Evolutionary conservation across 257 asterid species (phyloP), one percentile per base, ranked within the genome.

Genomic region (Ballota nigra): DNA sequence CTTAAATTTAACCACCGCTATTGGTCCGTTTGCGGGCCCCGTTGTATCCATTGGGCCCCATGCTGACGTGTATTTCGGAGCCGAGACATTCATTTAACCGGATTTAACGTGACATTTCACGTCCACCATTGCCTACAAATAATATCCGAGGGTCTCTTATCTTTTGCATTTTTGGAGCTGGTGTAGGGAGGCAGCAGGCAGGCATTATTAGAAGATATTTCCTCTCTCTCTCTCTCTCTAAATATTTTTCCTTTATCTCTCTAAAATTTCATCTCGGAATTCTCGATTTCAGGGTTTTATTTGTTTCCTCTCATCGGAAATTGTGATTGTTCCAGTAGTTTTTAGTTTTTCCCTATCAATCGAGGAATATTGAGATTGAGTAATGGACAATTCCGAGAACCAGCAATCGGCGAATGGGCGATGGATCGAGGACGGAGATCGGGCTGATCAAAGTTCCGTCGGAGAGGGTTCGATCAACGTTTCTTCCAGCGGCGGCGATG

Each of bases 381-480:
- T 74, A 67, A 89, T 86, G 95, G 88, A 45, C 49, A 59, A 84
- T 70, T 75, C 91, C 26, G 84, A 82, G 43, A 69, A 88, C n/a
- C 82, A 71, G 63, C 85, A 77, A 79, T 64, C 86, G 40, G 61
- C 45, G 51, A 80, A 69, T 66, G 83, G 80, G 43, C 74, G 76
- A 6, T 66, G 76, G 75, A 81, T 43, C 66, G 87, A 84, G n/a
- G 88, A 79, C 16, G 72, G 11, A 7, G 86, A 82, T 67, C 78
- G 79, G 6, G 75, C 68, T 40, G 91, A 85, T 72, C 88, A 58
- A 36, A 58, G 56, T 52, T 72, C 79, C 73, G 57, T 75, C 59
- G 87, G 81, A n/a, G 80, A 63, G 63, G 84, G 63, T 80, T 61
- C 81, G 9, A n/a, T 80, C 36, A 43, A 52, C 34, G 72, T 63